Base-by-base conservation (phyloP, 805 yeast genomes). In the Cyberlindnera nakhonratchasimensis region DNA sequence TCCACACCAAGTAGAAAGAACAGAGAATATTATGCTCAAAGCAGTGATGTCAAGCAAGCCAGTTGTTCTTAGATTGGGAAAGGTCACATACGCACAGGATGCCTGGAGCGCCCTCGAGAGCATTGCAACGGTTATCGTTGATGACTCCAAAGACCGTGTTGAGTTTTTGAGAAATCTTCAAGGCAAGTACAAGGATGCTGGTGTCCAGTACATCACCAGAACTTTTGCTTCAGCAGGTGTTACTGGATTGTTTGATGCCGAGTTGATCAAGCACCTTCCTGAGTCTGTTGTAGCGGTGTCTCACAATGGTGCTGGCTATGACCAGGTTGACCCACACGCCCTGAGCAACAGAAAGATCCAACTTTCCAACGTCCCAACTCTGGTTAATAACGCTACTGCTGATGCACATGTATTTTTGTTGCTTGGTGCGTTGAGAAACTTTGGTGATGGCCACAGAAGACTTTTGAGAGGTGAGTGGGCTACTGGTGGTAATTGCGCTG, bases 301-400 rank as follows among this genome's bases (percentile, higher is more conserved):
- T 47, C 87, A 82, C 59, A 65, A 71, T 46, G 90, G 90, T 43
- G 91, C 91, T 1, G 90, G 86, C 5, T 82, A 83, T 61, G 91
- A 83, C 57, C 88, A 82, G 61, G 67, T 82, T 33, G 86, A 82
- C 49, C 72, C 76, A 4, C 66, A 65, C 19, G 74, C 77, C 16
- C 72, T 80, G 47, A 66, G 71, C 4, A 67, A 65, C 18, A 66
- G 71, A 29, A 70, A 72, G 21, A 76, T 83, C 48, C 87, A 80
- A 59, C 70, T 83, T n/a, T 71, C 86, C 36, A 79, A 83, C 59
- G 76, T 79, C 18, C 86, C 90, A 8, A 67, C 65, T 5, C 71
- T 82, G 8, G 90, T 83, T 12, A 83, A 80, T 54, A 73, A 72
- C 17, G 79, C 89, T 11, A 84, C 90, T 3, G 89, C 90, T 5